phyloP scores from a whole-genome alignment of 2,329 filamentous ascomycete genomes.

The Neofusicoccum sp. region DNA sequence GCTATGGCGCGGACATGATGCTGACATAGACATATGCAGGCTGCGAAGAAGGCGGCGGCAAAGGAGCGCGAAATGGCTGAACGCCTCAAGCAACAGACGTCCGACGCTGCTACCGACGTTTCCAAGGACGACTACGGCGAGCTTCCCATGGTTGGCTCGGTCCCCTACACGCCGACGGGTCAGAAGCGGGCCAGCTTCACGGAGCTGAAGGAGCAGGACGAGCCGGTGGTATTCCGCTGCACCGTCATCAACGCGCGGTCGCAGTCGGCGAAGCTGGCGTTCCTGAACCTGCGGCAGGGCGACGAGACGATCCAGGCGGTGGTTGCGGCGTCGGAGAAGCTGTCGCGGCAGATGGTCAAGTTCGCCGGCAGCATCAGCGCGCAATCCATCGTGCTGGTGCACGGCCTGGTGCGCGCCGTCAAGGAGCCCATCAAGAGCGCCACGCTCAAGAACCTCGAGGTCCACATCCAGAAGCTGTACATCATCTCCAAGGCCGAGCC shows the following conservation, averaged over 20 bases:
- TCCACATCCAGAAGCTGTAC: slow-evolving; percentile 87
- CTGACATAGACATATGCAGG: slow-evolving; percentile 31
- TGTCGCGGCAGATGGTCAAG: slow-evolving; percentile 91
- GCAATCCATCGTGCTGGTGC: slow-evolving; percentile 81
- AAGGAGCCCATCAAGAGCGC: slow-evolving; percentile 88
- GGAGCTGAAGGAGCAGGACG: slow-evolving; percentile 35
- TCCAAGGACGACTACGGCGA: slow-evolving; percentile 80
- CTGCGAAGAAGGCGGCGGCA: slow-evolving; percentile 44
- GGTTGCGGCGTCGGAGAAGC: slow-evolving; percentile 62
- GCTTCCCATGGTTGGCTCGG: slow-evolving; percentile 61
- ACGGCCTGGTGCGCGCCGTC: slow-evolving; percentile 79
- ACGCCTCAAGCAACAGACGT: slow-evolving; percentile 59
- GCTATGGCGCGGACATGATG: not conserved
- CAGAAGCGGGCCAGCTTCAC: slow-evolving; percentile 63
- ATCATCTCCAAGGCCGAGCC: slow-evolving; percentile 68
- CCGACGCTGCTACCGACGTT: slow-evolving; percentile 66
- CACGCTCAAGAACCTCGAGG: slow-evolving; percentile 75
- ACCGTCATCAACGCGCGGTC: slow-evolving; percentile 86
- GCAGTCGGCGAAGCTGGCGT: slow-evolving; percentile 89
- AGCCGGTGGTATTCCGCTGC: slow-evolving; percentile 70
- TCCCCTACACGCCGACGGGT: slow-evolving; percentile 53
- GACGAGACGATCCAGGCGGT: slow-evolving; percentile 83
- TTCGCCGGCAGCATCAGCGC: slow-evolving; percentile 74
- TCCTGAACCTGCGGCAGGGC: slow-evolving; percentile 79
- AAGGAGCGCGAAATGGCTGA: slow-evolving; percentile 55